Evolutionary conservation across 2,329 filamentous ascomycete genomes (phyloP).

Genomic region (Gliomastix tumulicola): DNA sequence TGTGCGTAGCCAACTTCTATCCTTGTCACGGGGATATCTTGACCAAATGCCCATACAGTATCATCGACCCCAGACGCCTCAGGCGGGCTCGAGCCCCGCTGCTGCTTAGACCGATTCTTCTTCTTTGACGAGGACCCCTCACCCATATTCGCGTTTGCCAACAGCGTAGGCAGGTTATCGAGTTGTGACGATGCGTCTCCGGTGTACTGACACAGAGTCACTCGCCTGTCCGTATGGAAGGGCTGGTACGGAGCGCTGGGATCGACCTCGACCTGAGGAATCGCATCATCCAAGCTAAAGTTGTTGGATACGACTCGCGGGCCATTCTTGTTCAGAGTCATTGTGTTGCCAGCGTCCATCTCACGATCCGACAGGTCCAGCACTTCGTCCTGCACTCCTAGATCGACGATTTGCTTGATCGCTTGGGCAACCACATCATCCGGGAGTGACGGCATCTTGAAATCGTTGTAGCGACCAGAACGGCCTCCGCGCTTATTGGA

Average conservation of each 20-base stretch:
- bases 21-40: constrained; percentile 40
- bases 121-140: constrained; percentile 25
- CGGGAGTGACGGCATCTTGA: constrained; percentile 56
- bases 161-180: constrained; percentile 27
- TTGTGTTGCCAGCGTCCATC: constrained; percentile 45
- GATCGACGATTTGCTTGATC: constrained; percentile 44
- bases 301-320: constrained; percentile 24
- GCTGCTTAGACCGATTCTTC: constrained; percentile 26
- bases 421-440: constrained; percentile 51
- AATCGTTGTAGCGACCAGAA: constrained; percentile 56
- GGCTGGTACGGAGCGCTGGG: constrained; percentile 94
- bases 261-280: constrained; percentile 79
- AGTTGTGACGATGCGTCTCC: constrained; percentile 17
- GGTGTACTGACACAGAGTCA: constrained; percentile 66
- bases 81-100: neutral
- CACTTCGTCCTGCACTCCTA: constrained; percentile 45
- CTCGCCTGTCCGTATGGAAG: constrained; percentile 85
- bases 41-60: constrained; percentile 52
- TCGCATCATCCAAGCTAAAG: constrained; percentile 53
- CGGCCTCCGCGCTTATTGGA: constrained; percentile 42
- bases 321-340: constrained; percentile 38
- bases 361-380: constrained; percentile 46
- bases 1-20: constrained; percentile 49
- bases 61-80: constrained; percentile 10
- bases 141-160: constrained; percentile 33